Base-by-base conservation (phyloP, 2,329 filamentous ascomycete species). In the Pezicula rhizophila region DNA sequence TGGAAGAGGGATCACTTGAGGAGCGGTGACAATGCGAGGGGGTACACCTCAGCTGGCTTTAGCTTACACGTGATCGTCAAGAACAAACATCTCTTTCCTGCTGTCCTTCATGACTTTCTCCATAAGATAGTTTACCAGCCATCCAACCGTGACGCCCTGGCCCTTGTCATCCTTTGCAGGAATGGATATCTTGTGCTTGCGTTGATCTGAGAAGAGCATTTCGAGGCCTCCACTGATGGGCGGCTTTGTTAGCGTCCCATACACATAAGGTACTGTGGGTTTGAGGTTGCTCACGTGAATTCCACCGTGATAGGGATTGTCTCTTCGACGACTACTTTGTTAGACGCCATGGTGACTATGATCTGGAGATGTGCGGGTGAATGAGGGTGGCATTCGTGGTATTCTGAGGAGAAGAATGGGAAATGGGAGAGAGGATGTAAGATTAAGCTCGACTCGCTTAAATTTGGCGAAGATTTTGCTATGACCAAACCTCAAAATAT, bases 151-250 rank as follows among this genome's bases (percentile, higher is more conserved):
- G 46, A 82, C 72, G 8, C 80, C 75, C 49, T 73, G 71, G 43
- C 82, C 83, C 52, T 79, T 70, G 46, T 76, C 70, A 61, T 84
- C 77, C 48, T 64, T 75, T 26, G 77, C 69, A 17, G 92, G 89
- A 38, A 97, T 68, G 3, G 75, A 70, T 41, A 99, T 66, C 18
- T 75, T 70, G 65, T 92, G 87, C 58, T 82, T 85, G 48, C 85
- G 80, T 68, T 89, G 75, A 65, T 96, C 85, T 28, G 84, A 82
- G 70, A 99, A 99, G 56, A 99, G 84, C 72, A 96, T 86, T 71
- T 99, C 93, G 15, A 99, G 79, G 18, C 93, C 93, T 53, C 93
- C 93, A 56, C 93, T 91, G 59, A 41, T 40, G 17, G 42, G n/a
- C 42, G 50, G 48, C 46, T 23, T 23, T 23, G 50, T 46, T 28